Evolutionary conservation across 805 yeast genomes (phyloP), one percentile per base, ranked within the genome.

Genomic region (Barnettozyma botsteinii): DNA sequence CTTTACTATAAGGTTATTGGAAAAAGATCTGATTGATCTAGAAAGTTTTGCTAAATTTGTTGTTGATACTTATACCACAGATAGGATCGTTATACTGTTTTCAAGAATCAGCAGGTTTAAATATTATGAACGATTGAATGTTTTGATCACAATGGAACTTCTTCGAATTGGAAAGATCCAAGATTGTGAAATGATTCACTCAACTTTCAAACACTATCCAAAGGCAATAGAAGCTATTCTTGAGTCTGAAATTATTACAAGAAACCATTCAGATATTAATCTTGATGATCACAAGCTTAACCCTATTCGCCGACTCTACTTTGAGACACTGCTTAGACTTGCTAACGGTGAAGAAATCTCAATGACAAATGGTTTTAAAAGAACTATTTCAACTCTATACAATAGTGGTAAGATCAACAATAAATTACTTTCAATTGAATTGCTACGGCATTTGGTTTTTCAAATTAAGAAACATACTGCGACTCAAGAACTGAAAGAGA

Each of bases 361-460:
- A 11, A 30, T 44, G 32, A 41, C 41, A 7, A 13, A 33, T 15
- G 32, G 24, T 2, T 31, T 41, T 31, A 41, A 33, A 23, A 41
- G 25, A 26, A 24, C 14, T 4, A 12, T 43, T 5, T 24, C 33
- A 8, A 21, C 8, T 12, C 14, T 40, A 11, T 33, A 29, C 17
- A 43, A 25, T 20, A 36, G 41, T 30, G 30, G 37, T 2, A 21
- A 37, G 13, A 35, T 40, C 14, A 35, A 43, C 17, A 33, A 42
- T 13, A 35, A 33, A 20, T 6, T 34, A 7, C 19, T 44, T 10
- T 35, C 49, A 5, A 29, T 17, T 7, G 31, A 40, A n/a, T n/a
- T 46, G 5, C 30, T 46, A 17, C 28, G 36, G 4, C 41, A 40
- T 11, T 33, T 41, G 3, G 38, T 36, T 4, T 23, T 12, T 12